Evolutionary conservation across 2,329 filamentous ascomycete genomes (phyloP), one percentile per base, ranked within the genome.

Genomic region (Thelonectria discophora): DNA sequence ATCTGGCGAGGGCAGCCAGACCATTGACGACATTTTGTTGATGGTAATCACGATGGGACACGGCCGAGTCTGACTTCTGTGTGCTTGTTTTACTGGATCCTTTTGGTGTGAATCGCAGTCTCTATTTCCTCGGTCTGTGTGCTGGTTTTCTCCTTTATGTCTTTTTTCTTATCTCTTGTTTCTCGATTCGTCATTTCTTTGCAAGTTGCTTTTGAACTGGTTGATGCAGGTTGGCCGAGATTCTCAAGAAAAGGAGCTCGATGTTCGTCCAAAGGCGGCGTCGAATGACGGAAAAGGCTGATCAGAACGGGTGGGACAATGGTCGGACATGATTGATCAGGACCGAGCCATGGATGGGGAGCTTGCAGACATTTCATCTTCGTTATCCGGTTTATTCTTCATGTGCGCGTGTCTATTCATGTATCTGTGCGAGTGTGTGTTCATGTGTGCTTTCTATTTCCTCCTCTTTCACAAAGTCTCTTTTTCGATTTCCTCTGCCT

Each of bases 401-500:
- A 47, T 58, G 49, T 62, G 55, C 42, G 55, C 43, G 59, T 55
- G 49, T 50, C 17, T 55, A 49, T 30, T 53, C 45, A 40, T 52
- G 56, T 56, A 34, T 51, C 8, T 62, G 51, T 56, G 32, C 51
- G 47, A 58, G 50, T 52, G 32, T 30, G 45, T 37, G 21, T 11
- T 37, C 17, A 43, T 20, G 40, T 43, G 32, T 56, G 30, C 30
- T 43, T 47, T 37, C 43, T 34, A 15, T 43, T 13, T 48, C 32
- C 34, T 51, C 20, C 43, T 50, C 39, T 50, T 52, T 47, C 24
- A 60, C 30, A 34, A 42, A 20, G 45, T 57, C 57, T 18, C 59
- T 55, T 69, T 69, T 63, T 74, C 73, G 15, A 74, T 69, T 56
- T 74, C 73, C 42, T 75, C 73, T 37, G 69, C 73, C 49, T 75